phyloP scores from a whole-genome alignment of 1,284 basidiomycete species.

The Xerocomus amazonicus region DNA sequence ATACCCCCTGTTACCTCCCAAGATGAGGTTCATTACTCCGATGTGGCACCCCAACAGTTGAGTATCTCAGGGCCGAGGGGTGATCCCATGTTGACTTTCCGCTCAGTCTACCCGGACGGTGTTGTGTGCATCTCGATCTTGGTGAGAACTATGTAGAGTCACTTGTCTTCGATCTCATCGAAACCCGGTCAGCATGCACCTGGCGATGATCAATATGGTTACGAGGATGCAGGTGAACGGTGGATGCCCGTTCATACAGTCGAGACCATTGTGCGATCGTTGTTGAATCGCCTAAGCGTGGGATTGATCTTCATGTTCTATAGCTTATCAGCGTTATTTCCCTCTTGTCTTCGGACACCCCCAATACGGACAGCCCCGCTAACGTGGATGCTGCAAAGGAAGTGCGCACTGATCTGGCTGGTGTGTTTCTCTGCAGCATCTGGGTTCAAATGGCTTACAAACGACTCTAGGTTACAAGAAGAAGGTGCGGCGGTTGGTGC shows the following conservation, averaged over 20 bases:
- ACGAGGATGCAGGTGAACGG: constrained; percentile 95
- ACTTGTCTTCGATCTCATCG: constrained; percentile 3
- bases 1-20: constrained; percentile 90
- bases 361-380: constrained; percentile 93
- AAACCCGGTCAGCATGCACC: constrained; percentile 73
- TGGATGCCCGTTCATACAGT: constrained; percentile 98
- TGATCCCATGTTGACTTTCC: constrained; percentile 8
- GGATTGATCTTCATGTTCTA: constrained; percentile 5
- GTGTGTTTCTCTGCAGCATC: constrained; percentile 38
- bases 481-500: constrained; percentile 85
- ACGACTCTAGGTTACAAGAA: constrained; percentile 72
- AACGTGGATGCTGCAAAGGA: constrained; percentile 97
- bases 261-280: constrained; percentile 87
- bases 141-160: constrained; percentile 44
- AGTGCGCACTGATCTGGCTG: constrained; percentile 68
- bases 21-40: constrained; percentile 91
- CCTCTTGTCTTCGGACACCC: constrained; percentile 87
- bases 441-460: constrained; percentile 3
- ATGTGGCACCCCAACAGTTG: constrained; percentile 99
- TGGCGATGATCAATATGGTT: constrained; percentile 96
- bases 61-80: constrained; percentile 23
- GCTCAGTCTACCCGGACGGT: constrained; percentile 83
- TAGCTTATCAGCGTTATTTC: constrained; percentile 97
- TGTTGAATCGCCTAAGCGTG: not conserved
- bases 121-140: constrained; percentile 95